Conservation (phyloP, 805 yeast genomes). For the Middelhovenomyces tepae region DNA sequence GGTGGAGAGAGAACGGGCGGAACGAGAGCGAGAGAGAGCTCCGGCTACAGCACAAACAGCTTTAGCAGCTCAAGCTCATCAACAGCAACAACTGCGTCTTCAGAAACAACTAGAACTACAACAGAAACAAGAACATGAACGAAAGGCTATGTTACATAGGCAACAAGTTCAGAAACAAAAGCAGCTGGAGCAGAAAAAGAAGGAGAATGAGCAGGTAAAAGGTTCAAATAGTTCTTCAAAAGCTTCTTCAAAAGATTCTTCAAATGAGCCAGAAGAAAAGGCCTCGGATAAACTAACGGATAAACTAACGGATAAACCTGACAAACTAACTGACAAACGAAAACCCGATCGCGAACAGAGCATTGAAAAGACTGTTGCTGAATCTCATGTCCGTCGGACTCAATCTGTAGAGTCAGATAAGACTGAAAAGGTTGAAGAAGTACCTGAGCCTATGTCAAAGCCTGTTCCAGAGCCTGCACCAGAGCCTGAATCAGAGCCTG, state of each 20-base stretch:
- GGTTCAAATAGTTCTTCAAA: too few relatives aligned
- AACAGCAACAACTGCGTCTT: slow-evolving; percentile 15
- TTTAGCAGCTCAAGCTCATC: slow-evolving; percentile 11
- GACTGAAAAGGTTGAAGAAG: too few relatives aligned
- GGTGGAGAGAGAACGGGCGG: background rate
- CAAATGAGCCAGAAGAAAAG: background rate
- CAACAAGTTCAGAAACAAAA: slow-evolving; percentile 10
- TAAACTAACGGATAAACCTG: background rate
- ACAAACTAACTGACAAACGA: background rate
- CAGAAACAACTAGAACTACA: slow-evolving; percentile 16
- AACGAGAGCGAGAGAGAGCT: slow-evolving; percentile 18
- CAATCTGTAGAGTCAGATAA: too few relatives aligned
- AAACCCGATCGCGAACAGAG: background rate
- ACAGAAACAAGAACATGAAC: slow-evolving; percentile 15
- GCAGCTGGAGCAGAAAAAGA: slow-evolving; percentile 3
- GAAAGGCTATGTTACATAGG: too few relatives aligned
- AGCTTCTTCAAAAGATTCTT: background rate
- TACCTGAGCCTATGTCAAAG: too few relatives aligned
- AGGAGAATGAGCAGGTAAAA: slow-evolving; percentile 4
- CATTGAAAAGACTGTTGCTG: background rate
- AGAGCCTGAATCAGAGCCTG: too few relatives aligned
- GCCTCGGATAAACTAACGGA: background rate
- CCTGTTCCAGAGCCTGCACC: too few relatives aligned
- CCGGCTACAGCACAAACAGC: slow-evolving; percentile 12
- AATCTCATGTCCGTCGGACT: too few relatives aligned